phyloP scores from a whole-genome alignment of 2,329 filamentous ascomycete species.

The Exophiala oligosperma region DNA sequence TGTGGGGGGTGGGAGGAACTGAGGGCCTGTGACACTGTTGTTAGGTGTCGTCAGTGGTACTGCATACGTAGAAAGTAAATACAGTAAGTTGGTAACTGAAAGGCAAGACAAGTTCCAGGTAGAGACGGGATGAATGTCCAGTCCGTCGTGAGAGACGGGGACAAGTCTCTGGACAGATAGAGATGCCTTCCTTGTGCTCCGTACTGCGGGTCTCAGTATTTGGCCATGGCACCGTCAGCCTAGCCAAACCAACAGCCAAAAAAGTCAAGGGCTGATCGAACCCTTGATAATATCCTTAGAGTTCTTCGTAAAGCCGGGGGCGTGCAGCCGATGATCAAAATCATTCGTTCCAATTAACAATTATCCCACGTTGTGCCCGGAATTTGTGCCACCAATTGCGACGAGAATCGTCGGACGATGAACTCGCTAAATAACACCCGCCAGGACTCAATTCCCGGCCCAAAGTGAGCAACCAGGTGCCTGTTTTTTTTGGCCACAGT shows the following conservation, averaged over 20 bases:
- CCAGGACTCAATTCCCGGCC: not conserved
- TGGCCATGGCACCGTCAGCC: no score
- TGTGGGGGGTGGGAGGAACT: not conserved
- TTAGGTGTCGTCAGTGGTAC: not conserved
- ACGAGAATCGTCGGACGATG: no score
- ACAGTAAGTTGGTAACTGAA: not conserved
- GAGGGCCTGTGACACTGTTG: not conserved
- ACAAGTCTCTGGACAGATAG: no score
- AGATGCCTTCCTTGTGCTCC: no score
- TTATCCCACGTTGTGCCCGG: not conserved
- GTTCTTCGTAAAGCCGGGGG: not conserved
- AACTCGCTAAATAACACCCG: no score
- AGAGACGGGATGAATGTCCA: no score
- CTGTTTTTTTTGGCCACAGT: not conserved
- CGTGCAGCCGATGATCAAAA: not conserved
- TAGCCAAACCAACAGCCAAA: not conserved
- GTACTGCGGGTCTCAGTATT: no score
- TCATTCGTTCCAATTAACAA: not conserved
- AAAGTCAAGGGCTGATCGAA: not conserved
- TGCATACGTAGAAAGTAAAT: no score
- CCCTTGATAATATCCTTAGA: no score
- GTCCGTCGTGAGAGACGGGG: no score
- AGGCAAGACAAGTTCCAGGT: no score
- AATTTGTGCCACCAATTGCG: not conserved
- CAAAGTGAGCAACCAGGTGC: not conserved